Evolutionary conservation across 176 grass and related monocot species (phyloP).

Genomic region (Oryza brachyantha): DNA sequence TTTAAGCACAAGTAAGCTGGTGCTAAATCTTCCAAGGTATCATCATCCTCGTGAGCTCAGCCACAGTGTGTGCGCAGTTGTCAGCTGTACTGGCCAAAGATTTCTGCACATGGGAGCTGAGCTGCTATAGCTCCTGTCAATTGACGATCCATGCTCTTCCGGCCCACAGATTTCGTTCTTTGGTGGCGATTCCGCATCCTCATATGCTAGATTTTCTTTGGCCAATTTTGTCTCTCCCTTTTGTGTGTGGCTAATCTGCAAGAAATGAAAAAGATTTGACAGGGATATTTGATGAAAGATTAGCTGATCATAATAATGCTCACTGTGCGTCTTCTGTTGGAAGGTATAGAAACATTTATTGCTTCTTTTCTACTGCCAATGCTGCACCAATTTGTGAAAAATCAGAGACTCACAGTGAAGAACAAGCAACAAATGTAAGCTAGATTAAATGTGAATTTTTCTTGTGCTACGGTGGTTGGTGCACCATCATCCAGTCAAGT

Average conservation of each 20-base stretch:
- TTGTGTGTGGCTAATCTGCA: slow-evolving; percentile 1
- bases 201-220: slow-evolving; percentile 32
- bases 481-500: not conserved
- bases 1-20: slow-evolving; percentile 22
- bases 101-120: slow-evolving; percentile 35
- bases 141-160: not conserved
- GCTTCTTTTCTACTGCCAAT: not conserved
- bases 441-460: not conserved
- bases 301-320: not conserved
- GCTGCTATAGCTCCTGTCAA: not conserved
- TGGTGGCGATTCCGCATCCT: slow-evolving; percentile 7
- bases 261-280: slow-evolving; percentile 6
- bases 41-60: slow-evolving; percentile 22
- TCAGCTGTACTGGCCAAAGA: slow-evolving; percentile 1
- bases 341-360: not conserved
- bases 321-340: not conserved
- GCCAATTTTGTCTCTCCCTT: not conserved
- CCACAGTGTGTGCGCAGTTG: slow-evolving; percentile 29
- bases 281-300: not conserved
- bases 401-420: not conserved
- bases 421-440: not conserved
- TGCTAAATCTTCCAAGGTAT: not conserved
- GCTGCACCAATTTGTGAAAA: not conserved
- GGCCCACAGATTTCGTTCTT: not conserved
- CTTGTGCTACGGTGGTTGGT: not conserved